Evolutionary conservation across 2,329 filamentous ascomycete genomes (phyloP), one percentile per base, ranked within the genome.

Genomic region (Bipolaris sorokiniana): DNA sequence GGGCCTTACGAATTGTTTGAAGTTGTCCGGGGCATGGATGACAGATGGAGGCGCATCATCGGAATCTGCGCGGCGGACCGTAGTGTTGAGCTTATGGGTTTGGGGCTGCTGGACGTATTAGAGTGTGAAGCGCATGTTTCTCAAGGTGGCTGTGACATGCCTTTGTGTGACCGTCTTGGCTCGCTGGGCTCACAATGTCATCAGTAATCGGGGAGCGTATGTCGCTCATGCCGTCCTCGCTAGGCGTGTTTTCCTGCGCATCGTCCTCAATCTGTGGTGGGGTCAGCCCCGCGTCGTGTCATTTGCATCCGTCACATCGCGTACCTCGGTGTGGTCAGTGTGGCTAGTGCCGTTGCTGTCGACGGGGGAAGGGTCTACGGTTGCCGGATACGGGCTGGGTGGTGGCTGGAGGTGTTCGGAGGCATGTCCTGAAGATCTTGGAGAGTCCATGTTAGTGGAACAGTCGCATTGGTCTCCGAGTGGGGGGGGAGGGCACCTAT

Each of bases 11-110:
- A 95, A 96, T 66, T 86, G 86, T 54, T 86, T 84, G 76, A 95
- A 97, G 60, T 89, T 91, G 63, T 91, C 84, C 0, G 93, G 92
- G 15, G 91, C 91, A 81, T 97, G 93, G 65, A 97, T 97, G 52
- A 96, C 93, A 1, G 93, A 97, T 51, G 91, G 84, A 22, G 92
- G 89, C 65, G 93, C 91, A 64, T 96, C 91, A 59, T 87, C 88
- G 22, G 84, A 84, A 51, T 72, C 87, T 80, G 74, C 88, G 69
- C 78, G 61, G 49, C 75, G 71, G 44, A 66, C 60, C 28, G 74
- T 66, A 7, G 81, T 85, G 60, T 83, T 76, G 47, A 84, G 76
- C 70, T 77, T 78, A 20, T 71, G 72, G 48, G 79, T 78, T 28
- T 71, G 72, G 45, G 79, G 76, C 69, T 77, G 71, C 48, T 60